Base-by-base conservation (phyloP, 2,329 filamentous ascomycete genomes). In the Orbilia oligospora region DNA sequence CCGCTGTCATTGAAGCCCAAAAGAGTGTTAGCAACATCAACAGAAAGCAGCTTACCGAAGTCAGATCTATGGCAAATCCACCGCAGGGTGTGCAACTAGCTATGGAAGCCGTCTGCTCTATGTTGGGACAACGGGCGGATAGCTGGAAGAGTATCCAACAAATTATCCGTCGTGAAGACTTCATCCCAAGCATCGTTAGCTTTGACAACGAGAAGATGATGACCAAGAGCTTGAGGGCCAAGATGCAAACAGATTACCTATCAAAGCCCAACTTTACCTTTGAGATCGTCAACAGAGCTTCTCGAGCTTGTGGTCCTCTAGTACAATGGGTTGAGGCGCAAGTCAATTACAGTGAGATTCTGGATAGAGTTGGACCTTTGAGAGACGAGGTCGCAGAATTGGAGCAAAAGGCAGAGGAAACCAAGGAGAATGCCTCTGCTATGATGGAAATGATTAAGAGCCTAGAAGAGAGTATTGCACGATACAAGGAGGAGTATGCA, bases 21-120 rank as follows among this genome's bases (percentile, higher is more conserved):
- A 93, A 94, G 84, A 97, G 94, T 85, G 97, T 99, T 85, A 96
- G 93, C 87, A 97, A 97, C 87, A 99, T 99, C 87, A 99, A 98
- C 87, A 91, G 92, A 83, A 94, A 97, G 84, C 96, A 99, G 85
- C 88, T 99, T 81, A 97, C 94, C 12, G 96, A 99, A 90, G 95
- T 99, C 64, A 91, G 96, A 83, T 97, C 95, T 81, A 98, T 99
- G 96, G 90, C 91, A 81, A 97, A 93, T 82, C 96, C 96, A 5
- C 96, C 96, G 8, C 88, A 90, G 81, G 93, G 94, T 87, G 97
- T 99, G 81, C 91, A 93, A 83, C 90, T 98, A 81, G 93, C 96
- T 1, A 88, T 99, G 73, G 95, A 98, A 83, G 93, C 96, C n/a
- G 97, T 99, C 5, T 98, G 96, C 86, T 96, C 94, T 0, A 86